Base-by-base conservation (phyloP, 192 early-diverging fungal species). In the Coemansia javaensis region DNA sequence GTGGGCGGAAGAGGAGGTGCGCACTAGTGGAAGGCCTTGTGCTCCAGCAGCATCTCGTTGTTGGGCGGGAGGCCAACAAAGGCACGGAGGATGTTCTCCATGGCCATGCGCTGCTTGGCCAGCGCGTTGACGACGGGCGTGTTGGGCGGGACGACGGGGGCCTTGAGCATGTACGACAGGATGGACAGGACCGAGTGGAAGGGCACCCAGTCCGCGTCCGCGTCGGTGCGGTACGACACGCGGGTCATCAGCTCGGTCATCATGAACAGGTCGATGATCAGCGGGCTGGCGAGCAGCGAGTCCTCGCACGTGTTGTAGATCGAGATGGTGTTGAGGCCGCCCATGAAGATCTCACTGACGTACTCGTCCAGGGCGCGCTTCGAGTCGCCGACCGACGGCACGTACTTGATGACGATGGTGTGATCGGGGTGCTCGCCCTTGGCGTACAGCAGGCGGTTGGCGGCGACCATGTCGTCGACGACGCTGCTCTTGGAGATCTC, bases 301-400 rank as follows among this genome's bases (percentile, higher is more conserved):
- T 99, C 96, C 79, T 99, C 96, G 77, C 96, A 99, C 21, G 93
- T 91, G 78, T 99, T 99, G 84, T 94, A 97, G 63, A 95, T 61
- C 42, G 96, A 97, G 66, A 99, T 90, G 50, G 91, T 93, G 81
- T 88, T 89, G 61, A 89, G 86, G 31, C 96, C 96, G 32, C 90
- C 91, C 95, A 98, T 98, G 61, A 98, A 98, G 62, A 98, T 98
- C 79, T 98, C 95, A 56, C 84, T 89, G 43, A 90, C 88, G 58
- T 98, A 98, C 76, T 98, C 95, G 79, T 98, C 95, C 55, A 98
- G 73, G 21, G 95, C 95, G 66, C 95, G 89, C 85, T 98, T 98
- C 31, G 87, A 90, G 75, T 98, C 95, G 56, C 91, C 92, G 30
- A 98, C 95, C 13, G 90, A 77, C 18, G 95, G 95, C 53, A 90